Evolutionary conservation across 2,329 filamentous ascomycete species (phyloP), one percentile per base, ranked within the genome.

Genomic region (Neocucurbitaria cava): DNA sequence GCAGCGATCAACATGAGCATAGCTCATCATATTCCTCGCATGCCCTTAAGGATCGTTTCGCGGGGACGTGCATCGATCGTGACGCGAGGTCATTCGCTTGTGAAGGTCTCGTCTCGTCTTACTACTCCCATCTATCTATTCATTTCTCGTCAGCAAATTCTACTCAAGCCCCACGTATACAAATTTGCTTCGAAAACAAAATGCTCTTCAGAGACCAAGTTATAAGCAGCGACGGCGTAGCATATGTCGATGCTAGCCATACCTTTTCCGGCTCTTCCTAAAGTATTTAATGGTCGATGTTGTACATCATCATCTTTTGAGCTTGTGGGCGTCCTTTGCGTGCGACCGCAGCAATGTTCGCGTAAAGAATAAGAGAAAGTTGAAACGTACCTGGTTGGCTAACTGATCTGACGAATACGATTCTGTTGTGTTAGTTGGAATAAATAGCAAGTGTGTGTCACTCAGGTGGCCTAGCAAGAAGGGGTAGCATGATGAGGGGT

Each of bases 241-340:
- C 72, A 79, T 80, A 70, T 80, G 77, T 76, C 77, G 78, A 80
- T 80, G 73, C 78, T 73, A 74, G 76, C 76, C 76, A 76, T 80
- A 75, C 77, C 78, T 81, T 79, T 79, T 81, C 76, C 79, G 79
- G 79, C 79, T 81, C 79, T 81, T 81, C 79, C 79, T 81, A 79
- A 71, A 72, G 62, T 65, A 66, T 64, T 59, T 69, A 61, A 71
- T 71, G 71, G 71, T 73, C 70, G 66, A 71, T 72, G 65, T 65
- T 72, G 65, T 65, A 64, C 49, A 57, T 69, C n/a, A 52, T 73
- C 71, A 74, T 74, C 71, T 62, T 69, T 56, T n/a, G 60, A 69
- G 66, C 66, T 49, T 31, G 35, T 46, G 55, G 52, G 31, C 53
- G n/a, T n/a, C n/a, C n/a, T n/a, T n/a, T n/a, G n/a, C n/a, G n/a